A percentile compares a stretch with the other conserved stretches of the same genome.
Conservation (phyloP, 768 basidiomycete genomes). For the Kockovaella imperatae region DNA sequence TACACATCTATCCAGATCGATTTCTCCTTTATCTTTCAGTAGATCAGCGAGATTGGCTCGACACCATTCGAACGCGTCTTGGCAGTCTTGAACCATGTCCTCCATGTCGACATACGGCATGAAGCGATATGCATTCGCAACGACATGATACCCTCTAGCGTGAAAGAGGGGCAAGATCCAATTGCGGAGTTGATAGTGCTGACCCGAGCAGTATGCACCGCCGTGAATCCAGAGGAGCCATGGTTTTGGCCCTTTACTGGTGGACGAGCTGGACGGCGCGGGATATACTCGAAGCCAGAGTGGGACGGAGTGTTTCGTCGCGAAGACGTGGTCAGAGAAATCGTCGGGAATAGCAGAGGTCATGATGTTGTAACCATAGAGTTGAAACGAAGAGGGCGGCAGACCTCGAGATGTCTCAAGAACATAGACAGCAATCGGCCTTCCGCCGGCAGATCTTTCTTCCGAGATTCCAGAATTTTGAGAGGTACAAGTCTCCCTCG, state of each 20-base stretch:
- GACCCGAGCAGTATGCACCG: conserved; percentile 8
- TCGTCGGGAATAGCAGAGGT: no score
- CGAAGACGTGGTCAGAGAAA: conserved; percentile 17
- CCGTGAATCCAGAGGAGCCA: conserved; percentile 21
- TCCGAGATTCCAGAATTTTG: no score
- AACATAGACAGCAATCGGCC: no score
- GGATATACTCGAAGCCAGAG: conserved; percentile 16
- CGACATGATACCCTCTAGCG: conserved; percentile 14
- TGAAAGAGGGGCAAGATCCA: conserved; percentile 20
- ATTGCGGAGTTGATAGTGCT: conserved; percentile 8
- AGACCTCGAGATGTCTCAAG: no score
- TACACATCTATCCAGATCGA: conserved; percentile 12
- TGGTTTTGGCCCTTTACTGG: no score
- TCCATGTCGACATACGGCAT: conserved; percentile 11
- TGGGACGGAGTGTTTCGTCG: conserved; percentile 8
- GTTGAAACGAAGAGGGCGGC: no score
- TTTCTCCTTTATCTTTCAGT: not conserved
- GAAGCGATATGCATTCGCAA: conserved; percentile 22
- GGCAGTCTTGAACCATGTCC: conserved; percentile 10
- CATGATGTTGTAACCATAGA: no score
- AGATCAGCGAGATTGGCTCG: conserved; percentile 6
- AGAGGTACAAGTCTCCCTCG: no score
- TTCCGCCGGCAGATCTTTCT: no score
- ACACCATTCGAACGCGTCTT: conserved; percentile 18
- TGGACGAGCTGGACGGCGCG: not conserved